Conservation (phyloP, 805 yeast genomes). For the Lipomyces sp. region DNA sequence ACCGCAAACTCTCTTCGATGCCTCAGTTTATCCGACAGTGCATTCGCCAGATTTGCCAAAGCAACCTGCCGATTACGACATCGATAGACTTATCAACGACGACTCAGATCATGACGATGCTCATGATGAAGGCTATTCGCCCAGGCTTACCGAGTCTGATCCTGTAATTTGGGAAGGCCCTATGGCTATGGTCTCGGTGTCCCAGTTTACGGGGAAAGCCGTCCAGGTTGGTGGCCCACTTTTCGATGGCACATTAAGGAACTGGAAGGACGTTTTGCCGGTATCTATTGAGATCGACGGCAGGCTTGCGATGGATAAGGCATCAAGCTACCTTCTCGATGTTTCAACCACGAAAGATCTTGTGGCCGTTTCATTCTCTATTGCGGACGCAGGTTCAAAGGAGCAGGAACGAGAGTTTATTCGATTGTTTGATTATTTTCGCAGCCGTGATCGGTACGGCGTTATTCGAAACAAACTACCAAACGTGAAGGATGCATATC, state of each 20-base stretch:
- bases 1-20: background rate
- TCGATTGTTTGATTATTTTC: conserved; percentile 48
- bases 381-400: conserved; percentile 30
- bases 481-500: conserved; percentile 61
- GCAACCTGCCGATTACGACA: conserved; percentile 22
- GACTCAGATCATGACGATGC: conserved; percentile 23
- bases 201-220: conserved; percentile 44
- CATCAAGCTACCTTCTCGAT: conserved; percentile 54
- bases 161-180: conserved; percentile 48
- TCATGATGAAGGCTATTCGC: conserved; percentile 18
- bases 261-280: conserved; percentile 26
- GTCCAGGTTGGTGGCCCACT: conserved; percentile 40
- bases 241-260: conserved; percentile 20
- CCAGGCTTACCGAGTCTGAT: conserved; percentile 12
- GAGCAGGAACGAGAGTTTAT: conserved; percentile 34
- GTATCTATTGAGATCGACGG: conserved; percentile 54
- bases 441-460: conserved; percentile 51
- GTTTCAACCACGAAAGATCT: conserved; percentile 50
- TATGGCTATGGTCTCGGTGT: conserved; percentile 50
- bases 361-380: conserved; percentile 47
- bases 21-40: background rate
- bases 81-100: conserved; percentile 25
- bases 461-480: conserved; percentile 52
- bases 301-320: conserved; percentile 52
- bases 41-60: conserved; percentile 6